Evolutionary conservation across 2,329 filamentous ascomycete genomes (phyloP), one percentile per base, ranked within the genome.

Genomic region (Fusarium solani-melongenae): DNA sequence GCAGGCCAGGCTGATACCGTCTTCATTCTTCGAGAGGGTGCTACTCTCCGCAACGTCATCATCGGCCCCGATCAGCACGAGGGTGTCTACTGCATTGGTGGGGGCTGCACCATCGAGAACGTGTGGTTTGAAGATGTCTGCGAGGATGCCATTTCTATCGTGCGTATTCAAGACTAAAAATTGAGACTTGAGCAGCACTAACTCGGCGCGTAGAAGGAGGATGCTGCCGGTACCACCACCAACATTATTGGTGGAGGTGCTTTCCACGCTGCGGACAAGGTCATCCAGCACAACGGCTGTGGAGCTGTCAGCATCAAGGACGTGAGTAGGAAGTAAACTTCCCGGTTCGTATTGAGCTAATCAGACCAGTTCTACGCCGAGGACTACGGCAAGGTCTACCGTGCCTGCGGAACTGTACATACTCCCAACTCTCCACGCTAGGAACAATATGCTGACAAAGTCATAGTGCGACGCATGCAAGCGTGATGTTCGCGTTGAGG

Each of bases 391-490:
- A 62, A 62, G 59, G 59, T 62, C 41, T 62, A 62, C 59, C 59
- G 59, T 27, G 44, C 59, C 27, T 79, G 79, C 53, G 81, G 80
- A 6, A 81, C 77, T 10, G 77, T 83, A n/a, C 76, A 77, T 44
- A 56, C 72, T 34, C 76, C 82, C 69, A 80, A 83, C 67, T 82
- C 83, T 78, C 84, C 2, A 27, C 12, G 12, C 1, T 5, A 9
- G 5, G 1, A 24, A 14, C 31, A 7, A 20, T 3, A 27, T 49
- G 78, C 83, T 33, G 81, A 85, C 76, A 86, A 86, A 66, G 84
- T 84, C 62, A 87, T 87, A 76, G 77, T 87, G 33, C 86, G 85
- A 77, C 83, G 85, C 31, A 84, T 82, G 73, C 69, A 67, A 73
- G 64, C 66, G 71, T 7, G 72, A 74, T 22, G 77, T 73, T 33